Evolutionary conservation across 768 basidiomycete species (phyloP).

Genomic region (Leccinum pellstonianum): DNA sequence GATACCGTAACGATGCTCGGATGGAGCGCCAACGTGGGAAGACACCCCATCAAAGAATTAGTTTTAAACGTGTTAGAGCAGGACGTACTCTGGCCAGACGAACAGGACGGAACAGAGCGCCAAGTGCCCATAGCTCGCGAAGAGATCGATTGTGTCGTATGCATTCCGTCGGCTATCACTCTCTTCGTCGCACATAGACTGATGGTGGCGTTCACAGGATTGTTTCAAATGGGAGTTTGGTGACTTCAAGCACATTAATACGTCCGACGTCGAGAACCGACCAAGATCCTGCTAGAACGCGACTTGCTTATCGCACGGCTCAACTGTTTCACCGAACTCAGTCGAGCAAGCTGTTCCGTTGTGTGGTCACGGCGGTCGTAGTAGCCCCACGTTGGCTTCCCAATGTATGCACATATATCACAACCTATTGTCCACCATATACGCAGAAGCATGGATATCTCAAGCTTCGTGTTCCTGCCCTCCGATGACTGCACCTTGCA

Average conservation of each 20-base stretch:
- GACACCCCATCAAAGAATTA: slow-evolving; percentile 53
- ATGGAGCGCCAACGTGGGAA: slow-evolving; percentile 58
- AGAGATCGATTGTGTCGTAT: slow-evolving; percentile 64
- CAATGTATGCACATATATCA: not conserved
- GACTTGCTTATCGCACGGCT: slow-evolving; percentile 4
- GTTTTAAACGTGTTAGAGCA: slow-evolving; percentile 53
- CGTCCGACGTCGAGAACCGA: not conserved
- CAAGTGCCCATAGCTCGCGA: slow-evolving; percentile 57
- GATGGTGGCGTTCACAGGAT: slow-evolving; percentile 45
- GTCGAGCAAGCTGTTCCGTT: not conserved
- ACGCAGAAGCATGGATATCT: slow-evolving; percentile 4
- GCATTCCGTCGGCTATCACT: slow-evolving; percentile 16
- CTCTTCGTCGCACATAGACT: not conserved
- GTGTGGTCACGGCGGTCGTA: not conserved
- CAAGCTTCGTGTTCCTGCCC: slow-evolving; percentile 46
- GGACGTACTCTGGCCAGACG: slow-evolving; percentile 42
- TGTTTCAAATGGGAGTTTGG: slow-evolving; percentile 79
- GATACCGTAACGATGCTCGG: slow-evolving; percentile 63
- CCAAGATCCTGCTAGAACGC: not conserved
- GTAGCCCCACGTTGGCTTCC: slow-evolving; percentile 2
- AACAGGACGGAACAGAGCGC: slow-evolving; percentile 36
- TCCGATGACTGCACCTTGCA: slow-evolving; percentile 77
- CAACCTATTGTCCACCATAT: slow-evolving; percentile 6
- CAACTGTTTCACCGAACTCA: not conserved
- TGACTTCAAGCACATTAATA: slow-evolving; percentile 35